A percentile compares a stretch with the other conserved stretches of the same genome.
Evolutionary conservation across 2,329 filamentous ascomycete species (phyloP).

Genomic region (Fusarium heterosporum): DNA sequence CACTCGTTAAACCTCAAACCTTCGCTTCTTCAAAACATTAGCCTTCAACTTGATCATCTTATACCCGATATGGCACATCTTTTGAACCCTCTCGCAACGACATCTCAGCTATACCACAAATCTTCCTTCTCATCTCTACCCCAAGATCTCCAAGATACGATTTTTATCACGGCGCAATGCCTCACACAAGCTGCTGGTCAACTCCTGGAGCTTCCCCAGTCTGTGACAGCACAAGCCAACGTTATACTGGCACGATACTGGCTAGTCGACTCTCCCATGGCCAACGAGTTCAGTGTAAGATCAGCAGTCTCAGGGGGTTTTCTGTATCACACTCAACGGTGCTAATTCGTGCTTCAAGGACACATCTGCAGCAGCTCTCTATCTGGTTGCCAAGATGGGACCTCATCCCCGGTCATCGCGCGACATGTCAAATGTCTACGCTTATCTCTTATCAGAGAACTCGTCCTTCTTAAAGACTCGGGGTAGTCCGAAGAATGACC

Average conservation of each 20-base stretch:
- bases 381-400: slow-evolving; percentile 85
- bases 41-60: not conserved
- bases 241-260: slow-evolving; percentile 86
- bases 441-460: slow-evolving; percentile 76
- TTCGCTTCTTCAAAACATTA: not conserved
- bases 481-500: slow-evolving; percentile 53
- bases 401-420: slow-evolving; percentile 80
- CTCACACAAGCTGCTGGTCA: slow-evolving; percentile 84
- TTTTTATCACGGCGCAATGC: slow-evolving; percentile 77
- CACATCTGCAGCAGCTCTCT: slow-evolving; percentile 83
- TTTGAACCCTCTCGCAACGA: slow-evolving; percentile 77
- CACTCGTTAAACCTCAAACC: slow-evolving; percentile 31
- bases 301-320: not conserved
- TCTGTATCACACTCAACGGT: not conserved
- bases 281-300: slow-evolving; percentile 67
- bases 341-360: slow-evolving; percentile 63
- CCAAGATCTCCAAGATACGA: slow-evolving; percentile 74
- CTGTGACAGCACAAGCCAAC: slow-evolving; percentile 86
- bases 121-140: slow-evolving; percentile 70
- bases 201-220: slow-evolving; percentile 85
- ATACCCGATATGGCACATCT: slow-evolving; percentile 66
- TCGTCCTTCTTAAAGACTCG: slow-evolving; percentile 65
- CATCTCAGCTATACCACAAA: slow-evolving; percentile 73
- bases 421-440: slow-evolving; percentile 86
- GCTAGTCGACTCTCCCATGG: slow-evolving; percentile 68